Evolutionary conservation across 257 asterid genomes (phyloP).

Genomic region (Solanum infundibuliforme): DNA sequence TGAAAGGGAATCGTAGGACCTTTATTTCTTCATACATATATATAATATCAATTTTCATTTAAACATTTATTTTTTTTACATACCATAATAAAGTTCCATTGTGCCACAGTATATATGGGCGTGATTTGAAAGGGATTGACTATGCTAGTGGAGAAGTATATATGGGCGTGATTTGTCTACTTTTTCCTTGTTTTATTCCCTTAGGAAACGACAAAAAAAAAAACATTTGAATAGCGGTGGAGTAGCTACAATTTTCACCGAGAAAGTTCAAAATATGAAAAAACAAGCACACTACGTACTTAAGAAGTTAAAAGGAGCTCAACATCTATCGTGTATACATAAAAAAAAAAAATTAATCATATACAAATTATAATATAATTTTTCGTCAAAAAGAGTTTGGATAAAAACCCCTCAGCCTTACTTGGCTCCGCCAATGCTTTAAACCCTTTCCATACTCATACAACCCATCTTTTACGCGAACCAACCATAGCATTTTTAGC

Average conservation of each 20-base stretch:
- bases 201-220: not conserved
- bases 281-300: not conserved
- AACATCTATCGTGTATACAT: too few species aligned
- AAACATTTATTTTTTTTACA: too few species aligned
- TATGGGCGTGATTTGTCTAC: not conserved
- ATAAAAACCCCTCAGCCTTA: too few species aligned
- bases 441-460: not conserved
- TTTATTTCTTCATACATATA: not conserved
- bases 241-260: too few species aligned
- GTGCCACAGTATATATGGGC: too few species aligned
- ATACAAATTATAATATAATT: not conserved
- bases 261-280: not conserved
- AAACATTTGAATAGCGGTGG: too few species aligned
- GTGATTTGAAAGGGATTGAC: not conserved
- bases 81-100: too few species aligned
- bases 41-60: too few species aligned
- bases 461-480: not conserved
- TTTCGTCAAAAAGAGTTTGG: rapidly evolving
- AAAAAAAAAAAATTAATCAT: too few species aligned
- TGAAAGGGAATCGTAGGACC: not conserved
- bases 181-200: not conserved
- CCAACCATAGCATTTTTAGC: not conserved
- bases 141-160: not conserved
- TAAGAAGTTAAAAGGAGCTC: too few species aligned
- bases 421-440: not conserved